Evolutionary conservation across 129 eudicot species (phyloP), one percentile per base, ranked within the genome.

Genomic region (Kitagawia praeruptora): DNA sequence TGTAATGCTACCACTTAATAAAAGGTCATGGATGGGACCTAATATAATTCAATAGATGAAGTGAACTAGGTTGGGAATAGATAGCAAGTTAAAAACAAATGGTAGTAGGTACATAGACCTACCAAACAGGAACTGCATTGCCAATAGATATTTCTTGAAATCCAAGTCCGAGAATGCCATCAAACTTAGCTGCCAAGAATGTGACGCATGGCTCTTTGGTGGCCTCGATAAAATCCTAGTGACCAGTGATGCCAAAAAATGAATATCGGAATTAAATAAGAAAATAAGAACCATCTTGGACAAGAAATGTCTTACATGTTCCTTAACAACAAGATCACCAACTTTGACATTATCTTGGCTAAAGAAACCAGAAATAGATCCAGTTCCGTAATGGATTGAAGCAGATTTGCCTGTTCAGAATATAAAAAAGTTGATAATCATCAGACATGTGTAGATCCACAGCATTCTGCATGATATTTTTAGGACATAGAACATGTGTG

Each of bases 91-190:
- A 21, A 23, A 15, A 40, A 41, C 25, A 31, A 25, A 9, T 11
- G 46, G 38, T 6, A 37, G 63, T 44, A 70, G 45, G 42, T 63
- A 83, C 7, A 53, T 58, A 70, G 71, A 37, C 56, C 42, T 91
- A 93, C 98, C 96, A 93, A 86, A 89, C 94, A 80, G 98, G 98
- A 76, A 93, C 88, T 77, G 94, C 89, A 69, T 91, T 85, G 77
- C 94, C 94, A 72, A 93, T 92, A 80, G 98, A 91, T 53, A 93
- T 93, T 72, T 86, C 96, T 84, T 91, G 93, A 84, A 82, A 93
- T 75, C 98, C 98, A 83, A 93, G 98, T 73, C 98, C 98, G 81
- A 93, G 94, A 64, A 93, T 93, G 80, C 98, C 98, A 83, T 93
- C 98, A 76, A 93, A 93, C 85, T 91, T 93, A 66, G 98, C 98